Percentiles rank a stretch among this genome's conserved stretches.
These are phyloP conservation scores for Phtheirospermum japonicum DNA, from an alignment of 257 asterid species.

Conservation along the genomic window DNA sequence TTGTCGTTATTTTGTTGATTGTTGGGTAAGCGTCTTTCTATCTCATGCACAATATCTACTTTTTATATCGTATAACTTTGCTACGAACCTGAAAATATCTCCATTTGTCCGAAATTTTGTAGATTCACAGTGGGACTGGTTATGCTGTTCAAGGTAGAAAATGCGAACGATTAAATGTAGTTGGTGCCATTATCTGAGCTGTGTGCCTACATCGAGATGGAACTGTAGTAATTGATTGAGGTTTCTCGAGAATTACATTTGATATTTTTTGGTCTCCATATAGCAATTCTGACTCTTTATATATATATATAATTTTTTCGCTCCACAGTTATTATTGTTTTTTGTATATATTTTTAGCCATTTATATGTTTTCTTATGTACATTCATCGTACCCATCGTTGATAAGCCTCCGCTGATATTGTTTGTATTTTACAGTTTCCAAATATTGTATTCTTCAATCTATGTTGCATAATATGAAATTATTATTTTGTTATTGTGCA, in stretches of 20 bases:
- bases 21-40: conserved; percentile 66
- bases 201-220: conserved; percentile 95
- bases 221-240: conserved; percentile 49
- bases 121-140: conserved; percentile 72
- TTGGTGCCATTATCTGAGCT: conserved; percentile 94
- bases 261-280: not conserved
- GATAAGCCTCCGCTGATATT: conserved; percentile 12
- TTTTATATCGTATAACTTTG: not conserved
- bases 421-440: not conserved
- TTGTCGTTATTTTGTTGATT: conserved; percentile 50
- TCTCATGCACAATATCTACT: not conserved
- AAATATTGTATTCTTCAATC: not conserved
- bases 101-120: conserved; percentile 19
- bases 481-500: too few species aligned
- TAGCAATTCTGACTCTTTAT: not conserved
- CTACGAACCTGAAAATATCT: not conserved
- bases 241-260: not conserved
- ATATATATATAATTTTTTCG: too few species aligned
- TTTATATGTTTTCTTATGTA: conserved; percentile 24
- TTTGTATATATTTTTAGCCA: conserved; percentile 15
- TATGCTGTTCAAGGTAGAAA: conserved; percentile 73
- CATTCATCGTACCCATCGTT: conserved; percentile 24
- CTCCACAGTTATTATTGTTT: conserved; percentile 4
- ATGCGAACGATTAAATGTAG: conserved; percentile 64
- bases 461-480: not conserved